Conservation (phyloP, 139 green algal species). For the Asterochloris sp. region DNA sequence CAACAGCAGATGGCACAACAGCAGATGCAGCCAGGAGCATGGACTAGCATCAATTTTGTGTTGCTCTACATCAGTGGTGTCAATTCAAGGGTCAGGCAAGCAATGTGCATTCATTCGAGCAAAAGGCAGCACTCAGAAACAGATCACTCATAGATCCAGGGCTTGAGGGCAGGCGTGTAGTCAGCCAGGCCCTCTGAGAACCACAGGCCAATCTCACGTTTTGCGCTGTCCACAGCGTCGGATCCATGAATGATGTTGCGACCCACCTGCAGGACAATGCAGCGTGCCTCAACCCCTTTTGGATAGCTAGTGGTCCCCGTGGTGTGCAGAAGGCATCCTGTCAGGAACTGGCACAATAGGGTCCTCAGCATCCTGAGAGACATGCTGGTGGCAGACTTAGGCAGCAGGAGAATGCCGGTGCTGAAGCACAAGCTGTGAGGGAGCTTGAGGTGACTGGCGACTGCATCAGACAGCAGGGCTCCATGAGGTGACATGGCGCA, state of each 20-base stretch:
- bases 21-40: too few species aligned
- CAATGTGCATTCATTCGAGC: background rate
- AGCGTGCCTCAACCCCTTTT: background rate
- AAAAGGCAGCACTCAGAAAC: background rate
- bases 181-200: slow-evolving; percentile 79
- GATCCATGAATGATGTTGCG: slow-evolving; percentile 88
- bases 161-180: slow-evolving; percentile 28
- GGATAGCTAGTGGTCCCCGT: too few species aligned
- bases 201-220: slow-evolving; percentile 97
- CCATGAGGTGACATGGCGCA: background rate
- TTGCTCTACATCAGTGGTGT: too few species aligned
- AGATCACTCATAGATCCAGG: slow-evolving; percentile 49
- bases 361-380: too few species aligned
- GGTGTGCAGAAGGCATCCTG: too few species aligned
- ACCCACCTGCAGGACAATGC: slow-evolving; percentile 27
- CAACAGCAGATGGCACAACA: too few species aligned
- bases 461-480: background rate
- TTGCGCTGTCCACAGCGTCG: slow-evolving; percentile 89
- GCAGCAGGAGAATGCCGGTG: too few species aligned
- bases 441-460: background rate
- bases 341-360: too few species aligned
- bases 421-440: too few species aligned
- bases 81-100: background rate
- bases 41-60: too few species aligned
- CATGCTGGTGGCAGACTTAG: too few species aligned